Conservation (phyloP, 2,329 filamentous ascomycete genomes). For the Capronia americana region DNA sequence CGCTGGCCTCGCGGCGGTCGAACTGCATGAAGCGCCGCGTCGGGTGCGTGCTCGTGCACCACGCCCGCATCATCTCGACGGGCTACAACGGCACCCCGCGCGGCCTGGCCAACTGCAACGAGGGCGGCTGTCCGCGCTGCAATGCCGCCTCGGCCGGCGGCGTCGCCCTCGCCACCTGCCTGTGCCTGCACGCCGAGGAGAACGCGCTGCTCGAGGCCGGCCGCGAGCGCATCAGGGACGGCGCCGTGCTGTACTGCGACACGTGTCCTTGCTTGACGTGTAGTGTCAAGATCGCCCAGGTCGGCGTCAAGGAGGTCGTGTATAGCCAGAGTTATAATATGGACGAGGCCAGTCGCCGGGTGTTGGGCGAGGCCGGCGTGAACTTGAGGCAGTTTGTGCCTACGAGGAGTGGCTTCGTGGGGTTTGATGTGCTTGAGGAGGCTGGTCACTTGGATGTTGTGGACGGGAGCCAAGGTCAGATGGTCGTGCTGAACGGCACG, state of each 20-base stretch:
- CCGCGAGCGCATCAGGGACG: constrained; percentile 82
- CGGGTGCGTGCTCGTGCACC: constrained; percentile 87
- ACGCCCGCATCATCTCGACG: constrained; percentile 82
- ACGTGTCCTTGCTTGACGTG: constrained; percentile 97
- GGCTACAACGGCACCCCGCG: constrained; percentile 98
- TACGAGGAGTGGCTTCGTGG: constrained; percentile 32
- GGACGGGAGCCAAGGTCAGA: constrained; percentile 1
- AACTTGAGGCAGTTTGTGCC: constrained; percentile 76
- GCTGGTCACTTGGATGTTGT: not conserved
- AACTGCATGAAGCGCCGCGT: constrained; percentile 99
- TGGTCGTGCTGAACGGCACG: constrained; percentile 22
- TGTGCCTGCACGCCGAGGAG: constrained; percentile 98
- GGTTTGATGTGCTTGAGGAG: constrained; percentile 22
- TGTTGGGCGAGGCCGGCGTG: constrained; percentile 84
- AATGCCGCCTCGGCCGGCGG: constrained; percentile 72
- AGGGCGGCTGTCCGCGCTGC: constrained; percentile 88
- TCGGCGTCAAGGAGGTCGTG: constrained; percentile 93
- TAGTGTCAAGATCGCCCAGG: constrained; percentile 97
- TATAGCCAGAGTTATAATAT: constrained; percentile 95
- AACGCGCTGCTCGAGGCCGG: constrained; percentile 95
- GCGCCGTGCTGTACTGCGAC: constrained; percentile 87
- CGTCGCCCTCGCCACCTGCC: constrained; percentile 78
- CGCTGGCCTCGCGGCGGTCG: constrained; percentile 83
- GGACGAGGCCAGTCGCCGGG: constrained; percentile 80
- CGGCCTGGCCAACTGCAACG: constrained; percentile 85